Percentiles rank a stretch among this genome's conserved stretches.
Evolutionary conservation across 768 basidiomycete species (phyloP).

Genomic region (Auriscalpium microsporum): DNA sequence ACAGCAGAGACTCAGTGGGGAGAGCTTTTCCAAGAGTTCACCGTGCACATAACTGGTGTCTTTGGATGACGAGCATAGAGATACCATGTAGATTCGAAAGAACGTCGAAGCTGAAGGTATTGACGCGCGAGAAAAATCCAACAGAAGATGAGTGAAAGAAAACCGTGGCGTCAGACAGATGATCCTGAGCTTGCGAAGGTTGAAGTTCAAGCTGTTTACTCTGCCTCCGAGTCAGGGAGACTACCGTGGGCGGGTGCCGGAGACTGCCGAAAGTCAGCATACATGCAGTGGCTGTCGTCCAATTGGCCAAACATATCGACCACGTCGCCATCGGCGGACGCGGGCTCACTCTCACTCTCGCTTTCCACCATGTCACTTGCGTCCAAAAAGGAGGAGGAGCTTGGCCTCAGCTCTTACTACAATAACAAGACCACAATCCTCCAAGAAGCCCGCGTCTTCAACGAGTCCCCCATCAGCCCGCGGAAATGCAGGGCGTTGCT

Average conservation of each 20-base stretch:
- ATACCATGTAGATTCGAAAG: too few relatives aligned
- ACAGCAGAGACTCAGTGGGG: too few relatives aligned
- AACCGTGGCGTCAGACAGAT: neutral
- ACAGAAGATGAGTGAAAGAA: too few relatives aligned
- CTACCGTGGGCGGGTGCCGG: too few relatives aligned
- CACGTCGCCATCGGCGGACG: slow-evolving; percentile 1
- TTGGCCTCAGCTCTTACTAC: slow-evolving; percentile 83
- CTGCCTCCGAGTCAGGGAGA: too few relatives aligned
- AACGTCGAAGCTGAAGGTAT: too few relatives aligned
- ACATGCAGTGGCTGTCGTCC: neutral
- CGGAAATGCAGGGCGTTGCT: slow-evolving; percentile 94
- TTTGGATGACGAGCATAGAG: too few relatives aligned
- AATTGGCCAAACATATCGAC: neutral
- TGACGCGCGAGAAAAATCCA: too few relatives aligned
- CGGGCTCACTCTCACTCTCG: neutral
- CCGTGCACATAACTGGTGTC: too few relatives aligned
- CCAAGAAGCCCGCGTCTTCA: slow-evolving; percentile 98
- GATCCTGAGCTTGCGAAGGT: too few relatives aligned
- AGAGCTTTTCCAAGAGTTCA: too few relatives aligned
- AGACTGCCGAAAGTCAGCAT: neutral
- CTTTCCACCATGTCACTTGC: slow-evolving; percentile 54
- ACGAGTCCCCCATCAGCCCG: slow-evolving; percentile 97
- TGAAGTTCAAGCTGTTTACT: too few relatives aligned
- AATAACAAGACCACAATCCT: slow-evolving; percentile 98
- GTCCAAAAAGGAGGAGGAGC: slow-evolving; percentile 97